Evolutionary conservation across 257 asterid genomes (phyloP), one percentile per base, ranked within the genome.

Genomic region (Solanum bulbocastanum): DNA sequence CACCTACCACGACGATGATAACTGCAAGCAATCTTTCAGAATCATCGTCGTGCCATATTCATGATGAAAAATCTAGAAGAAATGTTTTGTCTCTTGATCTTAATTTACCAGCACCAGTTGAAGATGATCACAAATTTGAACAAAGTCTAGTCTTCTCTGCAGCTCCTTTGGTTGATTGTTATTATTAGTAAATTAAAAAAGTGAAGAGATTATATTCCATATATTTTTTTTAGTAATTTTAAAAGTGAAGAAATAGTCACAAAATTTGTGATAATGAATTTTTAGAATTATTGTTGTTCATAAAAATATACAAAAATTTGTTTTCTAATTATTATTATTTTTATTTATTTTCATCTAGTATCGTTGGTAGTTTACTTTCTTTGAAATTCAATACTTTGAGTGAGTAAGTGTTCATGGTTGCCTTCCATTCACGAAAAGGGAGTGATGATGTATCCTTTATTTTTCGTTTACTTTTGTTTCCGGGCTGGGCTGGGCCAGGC

Each of bases 401-500:
- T 85, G 13, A 79, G 69, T 10, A 89, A 91, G 94, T 91, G 88
- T 93, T 91, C 95, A 88, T 76, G 91, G 92, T 96, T 91, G 94
- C 94, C 97, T 91, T 93, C 89, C 93, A 90, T 91, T 93, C 96
- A 96, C 98, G 96, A 93, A 96, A 95, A 91, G 96, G 90, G 86
- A 90, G 94, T 89, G 93, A 52, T 82, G 42, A 82, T 90, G 93
- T 92, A 91, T 92, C 91, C 15, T 18, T 35, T 52, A 16, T 72
- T 69, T 12, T 30, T 69, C 1, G 36, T 32, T 82, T 18, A 56
- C 86, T 49, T 82, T 30, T 82, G 20, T 49, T 32, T 87, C 76
- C 84, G 14, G 46, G 46, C 4, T 25, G 56, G 79, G 52, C 0
- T 15, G 3, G 12, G 16, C 62, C 3, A 2, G 10, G 9, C 23